Evolutionary conservation across 192 early-diverging fungal species (phyloP), one percentile per base, ranked within the genome.

Genomic region (Coemansia guatemalensis): DNA sequence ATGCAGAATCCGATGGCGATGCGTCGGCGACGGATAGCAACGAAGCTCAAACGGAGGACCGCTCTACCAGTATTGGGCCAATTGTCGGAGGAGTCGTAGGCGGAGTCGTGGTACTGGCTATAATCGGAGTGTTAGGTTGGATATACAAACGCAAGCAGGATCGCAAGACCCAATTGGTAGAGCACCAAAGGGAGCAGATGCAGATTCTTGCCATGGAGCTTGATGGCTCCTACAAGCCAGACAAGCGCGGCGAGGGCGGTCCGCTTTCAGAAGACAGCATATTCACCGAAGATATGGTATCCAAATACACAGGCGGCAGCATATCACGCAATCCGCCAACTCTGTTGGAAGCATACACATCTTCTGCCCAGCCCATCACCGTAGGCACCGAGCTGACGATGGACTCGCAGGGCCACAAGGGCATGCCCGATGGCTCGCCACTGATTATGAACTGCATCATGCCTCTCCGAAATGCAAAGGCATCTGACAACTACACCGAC

Each of bases 361-460:
- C 44, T 8, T 53, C 48, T 21, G 41, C 62, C 9, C 48, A 68
- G 4, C 48, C 59, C 7, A 60, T 64, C 48, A 64, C 33, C 47
- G 54, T 65, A 0, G 73, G 73, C 35, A 32, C 73, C 1, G 75
- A 78, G 55, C 58, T 78, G 23, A 72, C 69, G 5, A 78, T 78
- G 75, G 75, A 78, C 33, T 71, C 69, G 29, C 75, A 78, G 35
- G 75, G 75, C 11, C 64, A 69, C 35, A 62, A 56, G 49, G 69
- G 69, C 17, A 60, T 78, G 75, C 69, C 75, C 11, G 75, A 78
- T 22, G 75, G 75, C 29, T 78, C 75, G 33, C 75, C 75, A 44
- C 53, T 64, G 9, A 51, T 78, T 25, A 62, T 62, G 48, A 62
- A 71, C 23, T 47, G 54, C 57, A 78, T 78, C 17, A 41, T 72